Conservation (phyloP, 179 eudicot species). For the Pouteria campechiana region DNA sequence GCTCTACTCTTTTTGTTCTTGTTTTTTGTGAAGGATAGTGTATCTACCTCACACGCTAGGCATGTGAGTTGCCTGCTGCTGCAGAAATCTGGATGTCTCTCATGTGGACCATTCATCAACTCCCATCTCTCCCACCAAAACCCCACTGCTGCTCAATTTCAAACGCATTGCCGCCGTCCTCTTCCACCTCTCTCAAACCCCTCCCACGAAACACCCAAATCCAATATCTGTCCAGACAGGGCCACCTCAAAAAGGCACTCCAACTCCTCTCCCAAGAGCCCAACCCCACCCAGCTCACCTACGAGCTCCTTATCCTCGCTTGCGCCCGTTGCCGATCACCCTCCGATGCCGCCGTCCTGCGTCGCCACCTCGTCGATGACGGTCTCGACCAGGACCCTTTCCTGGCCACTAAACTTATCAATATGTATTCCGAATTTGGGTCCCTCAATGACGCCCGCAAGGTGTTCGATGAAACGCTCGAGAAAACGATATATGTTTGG, state of each 20-base stretch:
- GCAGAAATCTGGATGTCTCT: too few species aligned
- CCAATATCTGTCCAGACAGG: slow-evolving; percentile 39
- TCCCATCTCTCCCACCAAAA: not conserved
- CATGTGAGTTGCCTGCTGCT: too few species aligned
- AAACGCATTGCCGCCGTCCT: slow-evolving; percentile 7
- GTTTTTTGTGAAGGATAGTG: too few species aligned
- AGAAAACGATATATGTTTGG: slow-evolving; percentile 49
- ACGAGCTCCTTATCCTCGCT: slow-evolving; percentile 44
- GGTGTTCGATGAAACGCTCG: slow-evolving; percentile 48
- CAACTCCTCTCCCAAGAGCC: slow-evolving; percentile 31
- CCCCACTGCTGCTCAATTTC: too few species aligned
- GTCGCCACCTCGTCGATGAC: slow-evolving; percentile 25
- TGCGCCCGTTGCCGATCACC: slow-evolving; percentile 34
- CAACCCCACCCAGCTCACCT: slow-evolving; percentile 49
- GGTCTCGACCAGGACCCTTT: slow-evolving; percentile 58
- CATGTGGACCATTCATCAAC: not conserved
- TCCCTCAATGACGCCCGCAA: slow-evolving; percentile 40
- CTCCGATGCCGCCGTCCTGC: slow-evolving; percentile 34
- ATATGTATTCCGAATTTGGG: slow-evolving; percentile 46
- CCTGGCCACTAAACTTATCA: slow-evolving; percentile 58
- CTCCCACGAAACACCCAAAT: slow-evolving; percentile 25
- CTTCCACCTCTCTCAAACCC: slow-evolving; percentile 5
- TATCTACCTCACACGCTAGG: too few species aligned
- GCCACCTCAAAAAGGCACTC: slow-evolving; percentile 42
- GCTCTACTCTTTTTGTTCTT: too few species aligned